phyloP scores from a whole-genome alignment of 2,329 filamentous ascomycete species.

The Elsinoe batatas region DNA sequence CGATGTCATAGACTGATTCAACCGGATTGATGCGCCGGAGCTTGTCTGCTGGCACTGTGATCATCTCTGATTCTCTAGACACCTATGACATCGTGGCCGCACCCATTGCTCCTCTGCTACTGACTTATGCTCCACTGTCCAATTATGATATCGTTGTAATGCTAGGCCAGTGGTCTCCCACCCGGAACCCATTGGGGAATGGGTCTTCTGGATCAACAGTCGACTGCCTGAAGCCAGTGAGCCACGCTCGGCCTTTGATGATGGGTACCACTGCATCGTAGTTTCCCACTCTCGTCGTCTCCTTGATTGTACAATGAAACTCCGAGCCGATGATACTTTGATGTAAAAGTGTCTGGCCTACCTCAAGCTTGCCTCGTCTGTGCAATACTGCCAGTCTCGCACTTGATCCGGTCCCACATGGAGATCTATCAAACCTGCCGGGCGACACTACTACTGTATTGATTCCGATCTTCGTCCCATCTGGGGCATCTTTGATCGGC shows the following conservation, averaged over 20 bases:
- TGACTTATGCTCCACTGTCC: not conserved
- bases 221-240: constrained; percentile 36
- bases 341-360: constrained; percentile 31
- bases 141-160: not conserved
- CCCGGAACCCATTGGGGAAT: constrained; percentile 34
- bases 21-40: too few species aligned
- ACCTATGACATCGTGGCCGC: too few species aligned
- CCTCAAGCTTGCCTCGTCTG: constrained; percentile 30
- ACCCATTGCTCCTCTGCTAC: too few species aligned
- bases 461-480: constrained; percentile 23
- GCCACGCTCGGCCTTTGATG: constrained; percentile 38
- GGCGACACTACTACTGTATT: constrained; percentile 39
- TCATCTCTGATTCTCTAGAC: too few species aligned
- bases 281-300: constrained; percentile 30
- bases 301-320: constrained; percentile 32
- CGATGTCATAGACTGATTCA: too few species aligned
- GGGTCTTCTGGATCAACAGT: constrained; percentile 38
- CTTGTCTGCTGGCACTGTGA: too few species aligned
- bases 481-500: constrained; percentile 21
- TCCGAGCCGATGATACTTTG: constrained; percentile 36
- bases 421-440: constrained; percentile 38
- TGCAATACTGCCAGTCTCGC: constrained; percentile 37
- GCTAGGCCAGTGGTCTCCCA: constrained; percentile 26
- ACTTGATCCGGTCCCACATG: constrained; percentile 38
- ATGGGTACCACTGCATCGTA: constrained; percentile 34